A percentile compares a stretch with the other conserved stretches of the same genome.
Conservation (phyloP, 2,329 filamentous ascomycete genomes). For the Ophiostoma australiae region DNA sequence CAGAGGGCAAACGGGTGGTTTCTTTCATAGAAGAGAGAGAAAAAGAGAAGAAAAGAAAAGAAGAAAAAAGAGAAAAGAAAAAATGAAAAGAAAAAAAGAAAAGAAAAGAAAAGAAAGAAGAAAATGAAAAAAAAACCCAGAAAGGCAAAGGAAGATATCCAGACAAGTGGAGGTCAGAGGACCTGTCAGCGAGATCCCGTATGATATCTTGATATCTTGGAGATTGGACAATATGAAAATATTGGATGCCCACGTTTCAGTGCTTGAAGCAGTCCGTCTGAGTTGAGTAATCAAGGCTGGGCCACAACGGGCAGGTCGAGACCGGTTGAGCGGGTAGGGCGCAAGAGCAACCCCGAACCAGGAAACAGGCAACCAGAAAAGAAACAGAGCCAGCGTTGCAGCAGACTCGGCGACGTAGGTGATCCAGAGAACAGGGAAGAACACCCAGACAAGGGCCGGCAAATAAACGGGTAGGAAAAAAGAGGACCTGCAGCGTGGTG, state of each 20-base stretch:
- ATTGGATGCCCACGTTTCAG: too few species aligned
- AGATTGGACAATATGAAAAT: too few species aligned
- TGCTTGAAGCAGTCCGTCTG: background rate
- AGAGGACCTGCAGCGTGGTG: constrained; percentile 1
- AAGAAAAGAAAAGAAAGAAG: too few species aligned
- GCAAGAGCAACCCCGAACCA: background rate
- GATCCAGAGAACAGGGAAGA: background rate
- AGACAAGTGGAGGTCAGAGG: background rate
- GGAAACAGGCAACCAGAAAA: background rate
- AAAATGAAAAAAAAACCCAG: too few species aligned
- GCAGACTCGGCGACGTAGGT: background rate
- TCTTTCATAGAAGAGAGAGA: background rate
- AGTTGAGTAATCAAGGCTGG: constrained; percentile 5
- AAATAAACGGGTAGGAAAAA: background rate
- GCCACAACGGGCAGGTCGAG: background rate
- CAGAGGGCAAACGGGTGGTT: background rate
- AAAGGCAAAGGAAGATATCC: background rate
- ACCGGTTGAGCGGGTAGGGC: constrained; percentile 9
- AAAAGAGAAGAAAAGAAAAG: background rate
- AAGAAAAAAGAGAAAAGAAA: too few species aligned
- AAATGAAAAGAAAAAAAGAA: too few species aligned
- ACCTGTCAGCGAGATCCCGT: too few species aligned
- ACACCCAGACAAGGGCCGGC: background rate
- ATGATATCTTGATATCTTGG: too few species aligned
- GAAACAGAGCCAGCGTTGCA: background rate